Percentiles rank a stretch among this genome's conserved stretches.
Evolutionary conservation across 2,329 filamentous ascomycete species (phyloP).

Genomic region (Fusarium sp.): DNA sequence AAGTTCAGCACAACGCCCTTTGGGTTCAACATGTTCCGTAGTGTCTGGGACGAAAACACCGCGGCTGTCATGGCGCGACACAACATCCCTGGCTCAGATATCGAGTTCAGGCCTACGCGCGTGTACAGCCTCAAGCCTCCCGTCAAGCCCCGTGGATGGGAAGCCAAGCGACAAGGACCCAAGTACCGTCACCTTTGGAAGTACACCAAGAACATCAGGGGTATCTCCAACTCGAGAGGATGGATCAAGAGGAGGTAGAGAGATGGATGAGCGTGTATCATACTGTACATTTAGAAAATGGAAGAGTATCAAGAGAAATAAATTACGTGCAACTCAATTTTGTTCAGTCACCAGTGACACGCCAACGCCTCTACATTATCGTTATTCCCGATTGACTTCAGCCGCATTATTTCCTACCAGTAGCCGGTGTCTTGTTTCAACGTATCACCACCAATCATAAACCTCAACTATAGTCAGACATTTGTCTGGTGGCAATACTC

Average conservation of each 20-base stretch:
- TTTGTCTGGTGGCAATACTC: neutral
- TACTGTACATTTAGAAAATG: slow-evolving; percentile 45
- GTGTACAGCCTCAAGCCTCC: slow-evolving; percentile 74
- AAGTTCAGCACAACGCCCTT: slow-evolving; percentile 77
- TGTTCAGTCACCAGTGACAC: no score
- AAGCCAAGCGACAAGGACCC: slow-evolving; percentile 71
- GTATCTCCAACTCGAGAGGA: slow-evolving; percentile 55
- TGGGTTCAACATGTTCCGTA: slow-evolving; percentile 88
- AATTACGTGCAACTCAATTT: slow-evolving; percentile 2
- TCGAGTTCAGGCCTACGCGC: slow-evolving; percentile 86
- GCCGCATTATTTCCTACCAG: neutral
- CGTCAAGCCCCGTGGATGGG: slow-evolving; percentile 71
- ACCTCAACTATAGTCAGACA: neutral
- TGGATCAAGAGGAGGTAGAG: slow-evolving; percentile 55
- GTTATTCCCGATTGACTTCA: neutral
- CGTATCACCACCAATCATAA: neutral
- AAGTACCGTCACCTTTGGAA: slow-evolving; percentile 74
- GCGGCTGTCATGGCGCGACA: slow-evolving; percentile 86
- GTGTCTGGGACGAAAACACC: slow-evolving; percentile 88
- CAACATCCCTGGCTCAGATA: slow-evolving; percentile 77
- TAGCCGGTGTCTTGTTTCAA: neutral
- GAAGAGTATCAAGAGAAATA: slow-evolving; percentile 25
- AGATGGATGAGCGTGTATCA: slow-evolving; percentile 35
- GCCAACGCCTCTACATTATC: neutral
- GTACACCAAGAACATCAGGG: slow-evolving; percentile 69